Base-by-base conservation (phyloP, 2,329 filamentous ascomycete species). In the Aspergillus caelatus region DNA sequence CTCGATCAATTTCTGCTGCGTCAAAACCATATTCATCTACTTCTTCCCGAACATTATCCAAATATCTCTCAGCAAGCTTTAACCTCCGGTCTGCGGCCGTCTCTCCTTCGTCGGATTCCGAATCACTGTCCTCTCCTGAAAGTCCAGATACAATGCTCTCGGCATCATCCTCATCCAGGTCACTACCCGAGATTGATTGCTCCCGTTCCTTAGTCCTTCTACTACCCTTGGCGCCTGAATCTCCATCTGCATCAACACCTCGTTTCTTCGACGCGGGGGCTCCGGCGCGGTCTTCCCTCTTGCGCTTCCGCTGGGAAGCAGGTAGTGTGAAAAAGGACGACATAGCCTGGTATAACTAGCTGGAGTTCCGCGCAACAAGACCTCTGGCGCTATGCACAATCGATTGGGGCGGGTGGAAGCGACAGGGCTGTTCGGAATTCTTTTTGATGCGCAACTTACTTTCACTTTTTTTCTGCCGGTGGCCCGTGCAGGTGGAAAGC, bases 251-350 rank as follows among this genome's bases (percentile, higher is more conserved):
- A 65, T 78, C 74, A 43, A 80, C 77, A 61, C 77, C 79, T 71
- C 79, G 74, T 71, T 81, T 81, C 71, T 84, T 82, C 39, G 78
- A 75, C 67, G 77, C 78, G 55, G 80, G 74, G 62, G 77, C 78
- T 62, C 77, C 72, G 60, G 78, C 68, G 61, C 75, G 76, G 62
- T 82, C 79, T 30, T 84, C 83, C 65, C 94, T 86, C 84, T 98
- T 98, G 72, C 95, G 86, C 85, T 98, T 98, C 82, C 92, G 92
- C 75, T 94, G 91, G 57, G 91, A 90, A 46, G 91, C 91, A 7
- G 95, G 93, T 45, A 90, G 83, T 58, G 94, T 97, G 81, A 99
- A 99, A 81, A 98, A 99, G 45, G 94, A 97, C 74, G 94, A 96
- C 94, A 96, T 96, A 19, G 43, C 52, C 32, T n/a, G 45, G 19